Evolutionary conservation across 2,329 filamentous ascomycete species (phyloP).

Genomic region (Arthrocladium fulminans): DNA sequence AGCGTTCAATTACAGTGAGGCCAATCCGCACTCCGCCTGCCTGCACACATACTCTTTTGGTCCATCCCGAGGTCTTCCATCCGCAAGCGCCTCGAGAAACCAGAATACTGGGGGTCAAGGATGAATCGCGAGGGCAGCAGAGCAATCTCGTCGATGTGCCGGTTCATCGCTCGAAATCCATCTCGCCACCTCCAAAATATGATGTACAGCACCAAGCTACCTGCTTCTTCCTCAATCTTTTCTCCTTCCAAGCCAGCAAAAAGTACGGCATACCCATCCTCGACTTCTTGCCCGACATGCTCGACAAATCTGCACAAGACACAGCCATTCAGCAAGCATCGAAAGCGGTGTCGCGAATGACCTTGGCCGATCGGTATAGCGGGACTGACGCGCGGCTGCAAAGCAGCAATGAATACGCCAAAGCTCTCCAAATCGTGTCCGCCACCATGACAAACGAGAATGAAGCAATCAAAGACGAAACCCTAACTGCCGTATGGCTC

Average conservation of each 20-base stretch:
- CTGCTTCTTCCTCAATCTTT: slow-evolving; percentile 22
- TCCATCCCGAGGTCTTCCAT: neutral
- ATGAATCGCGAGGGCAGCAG: neutral
- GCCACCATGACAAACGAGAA: slow-evolving; percentile 15
- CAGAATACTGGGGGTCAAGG: slow-evolving; percentile 2
- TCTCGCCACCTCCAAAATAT: slow-evolving; percentile 14
- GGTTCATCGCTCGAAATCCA: neutral
- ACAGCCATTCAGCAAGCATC: slow-evolving; percentile 15
- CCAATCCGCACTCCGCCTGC: neutral
- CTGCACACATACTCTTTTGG: neutral
- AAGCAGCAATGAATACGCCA: slow-evolving; percentile 17
- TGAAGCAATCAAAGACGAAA: slow-evolving; percentile 18
- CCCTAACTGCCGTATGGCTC: slow-evolving; percentile 20
- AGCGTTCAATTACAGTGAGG: neutral
- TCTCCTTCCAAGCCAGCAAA: slow-evolving; percentile 19
- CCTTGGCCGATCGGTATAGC: slow-evolving; percentile 20
- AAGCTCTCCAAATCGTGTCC: slow-evolving; percentile 15
- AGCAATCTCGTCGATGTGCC: neutral
- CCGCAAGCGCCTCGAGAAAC: neutral
- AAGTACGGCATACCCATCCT: slow-evolving; percentile 20
- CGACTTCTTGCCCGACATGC: slow-evolving; percentile 19
- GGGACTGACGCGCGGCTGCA: slow-evolving; percentile 19
- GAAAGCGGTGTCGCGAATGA: slow-evolving; percentile 20
- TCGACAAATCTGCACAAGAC: slow-evolving; percentile 10
- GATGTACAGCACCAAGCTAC: slow-evolving; percentile 21